A percentile compares a stretch with the other conserved stretches of the same genome.
These are phyloP conservation scores for Cordyceps fumosorosea DNA, from an alignment of 2,329 filamentous ascomycete genomes.

Conservation along the genomic window DNA sequence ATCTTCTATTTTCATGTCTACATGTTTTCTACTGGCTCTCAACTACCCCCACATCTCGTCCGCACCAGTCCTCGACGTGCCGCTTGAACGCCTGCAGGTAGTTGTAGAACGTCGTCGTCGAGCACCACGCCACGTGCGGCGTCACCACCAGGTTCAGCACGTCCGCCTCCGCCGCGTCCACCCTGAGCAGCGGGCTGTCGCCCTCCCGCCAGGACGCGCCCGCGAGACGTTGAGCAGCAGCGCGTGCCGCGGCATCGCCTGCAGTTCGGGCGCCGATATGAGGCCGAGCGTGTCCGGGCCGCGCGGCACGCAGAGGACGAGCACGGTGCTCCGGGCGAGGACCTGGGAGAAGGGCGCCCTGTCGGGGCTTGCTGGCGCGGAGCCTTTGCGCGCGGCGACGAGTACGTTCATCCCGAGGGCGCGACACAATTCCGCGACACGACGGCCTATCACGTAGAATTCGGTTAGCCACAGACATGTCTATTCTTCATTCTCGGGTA, in stretches of 20 bases:
- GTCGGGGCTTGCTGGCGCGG: background rate
- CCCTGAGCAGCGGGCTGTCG: conserved; percentile 5
- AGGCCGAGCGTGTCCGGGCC: conserved; percentile 17
- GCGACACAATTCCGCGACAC: conserved; percentile 18
- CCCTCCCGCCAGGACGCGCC: background rate
- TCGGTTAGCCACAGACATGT: background rate
- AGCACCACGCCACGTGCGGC: conserved; percentile 15
- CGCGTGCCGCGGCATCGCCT: conserved; percentile 19
- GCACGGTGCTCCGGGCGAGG: conserved; percentile 18
- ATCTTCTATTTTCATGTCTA: background rate
- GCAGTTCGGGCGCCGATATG: conserved; percentile 16
- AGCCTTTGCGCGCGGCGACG: conserved; percentile 19
- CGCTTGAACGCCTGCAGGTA: conserved; percentile 14
- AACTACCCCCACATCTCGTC: background rate
- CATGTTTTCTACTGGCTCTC: background rate
- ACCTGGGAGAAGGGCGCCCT: conserved; percentile 18
- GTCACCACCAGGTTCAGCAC: conserved; percentile 13
- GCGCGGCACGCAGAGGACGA: conserved; percentile 22
- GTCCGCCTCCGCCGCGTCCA: background rate
- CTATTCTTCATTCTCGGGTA: too few species aligned
- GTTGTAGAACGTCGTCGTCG: conserved; percentile 12
- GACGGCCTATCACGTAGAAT: conserved; percentile 15
- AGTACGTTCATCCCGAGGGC: conserved; percentile 20
- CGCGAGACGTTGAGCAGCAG: conserved; percentile 23
- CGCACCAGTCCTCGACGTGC: conserved; percentile 5